A percentile compares a stretch with the other conserved stretches of the same genome.
phyloP scores from a whole-genome alignment of 371 early-diverging fungal species.

The Lichtheimia ornata region DNA sequence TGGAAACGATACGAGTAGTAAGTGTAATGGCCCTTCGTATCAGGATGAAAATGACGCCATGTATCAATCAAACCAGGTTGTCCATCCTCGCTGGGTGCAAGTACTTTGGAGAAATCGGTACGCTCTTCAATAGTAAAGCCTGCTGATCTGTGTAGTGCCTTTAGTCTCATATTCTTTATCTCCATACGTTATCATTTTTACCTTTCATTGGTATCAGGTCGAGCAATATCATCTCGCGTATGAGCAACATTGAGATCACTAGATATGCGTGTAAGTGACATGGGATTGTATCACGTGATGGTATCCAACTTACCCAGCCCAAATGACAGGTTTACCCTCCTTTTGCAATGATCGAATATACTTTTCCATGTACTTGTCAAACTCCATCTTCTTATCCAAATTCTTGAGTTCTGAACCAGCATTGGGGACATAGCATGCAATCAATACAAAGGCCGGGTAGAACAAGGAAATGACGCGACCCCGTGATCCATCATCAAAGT shows the following conservation, averaged over 20 bases:
- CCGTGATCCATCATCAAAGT: slow-evolving; percentile 52
- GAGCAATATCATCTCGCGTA: slow-evolving; percentile 76
- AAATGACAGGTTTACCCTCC: slow-evolving; percentile 74
- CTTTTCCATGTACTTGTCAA: slow-evolving; percentile 69
- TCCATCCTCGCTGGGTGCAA: slow-evolving; percentile 44
- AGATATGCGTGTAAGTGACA: neutral
- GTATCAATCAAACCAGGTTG: slow-evolving; percentile 69
- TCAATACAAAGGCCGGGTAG: slow-evolving; percentile 66
- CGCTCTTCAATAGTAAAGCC: slow-evolving; percentile 90
- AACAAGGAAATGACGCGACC: slow-evolving; percentile 80
- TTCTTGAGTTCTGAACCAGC: slow-evolving; percentile 76
- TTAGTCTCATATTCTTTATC: no score
- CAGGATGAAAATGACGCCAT: slow-evolving; percentile 77
- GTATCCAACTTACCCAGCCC: slow-evolving; percentile 65
- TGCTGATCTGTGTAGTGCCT: slow-evolving; percentile 53
- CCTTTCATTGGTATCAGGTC: slow-evolving; percentile 76
- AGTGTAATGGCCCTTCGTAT: slow-evolving; percentile 70
- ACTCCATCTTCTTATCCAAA: slow-evolving; percentile 64
- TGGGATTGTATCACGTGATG: neutral
- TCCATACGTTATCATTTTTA: slow-evolving; percentile 1
- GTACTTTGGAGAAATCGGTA: slow-evolving; percentile 65
- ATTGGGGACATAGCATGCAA: slow-evolving; percentile 83
- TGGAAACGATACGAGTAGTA: slow-evolving; percentile 82
- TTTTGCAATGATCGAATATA: slow-evolving; percentile 70
- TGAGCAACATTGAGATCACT: slow-evolving; percentile 91